phyloP scores from a whole-genome alignment of 768 basidiomycete species.

The Suillus sp. region DNA sequence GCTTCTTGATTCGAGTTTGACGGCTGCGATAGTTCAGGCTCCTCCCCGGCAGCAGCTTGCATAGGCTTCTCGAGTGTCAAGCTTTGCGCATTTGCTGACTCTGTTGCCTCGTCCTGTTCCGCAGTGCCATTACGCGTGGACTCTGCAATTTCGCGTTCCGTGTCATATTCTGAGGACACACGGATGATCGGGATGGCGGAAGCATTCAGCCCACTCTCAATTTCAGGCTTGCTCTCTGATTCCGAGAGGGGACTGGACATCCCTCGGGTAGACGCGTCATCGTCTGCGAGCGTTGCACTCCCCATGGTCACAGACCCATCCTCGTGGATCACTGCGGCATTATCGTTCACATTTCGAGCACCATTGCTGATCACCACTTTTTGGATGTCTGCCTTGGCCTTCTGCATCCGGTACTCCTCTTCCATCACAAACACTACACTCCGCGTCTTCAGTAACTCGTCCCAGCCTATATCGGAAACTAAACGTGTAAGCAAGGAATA shows the following conservation, averaged over 20 bases:
- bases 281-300: slow-evolving; percentile 45
- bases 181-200: slow-evolving; percentile 67
- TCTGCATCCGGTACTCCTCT: slow-evolving; percentile 98
- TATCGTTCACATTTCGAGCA: slow-evolving; percentile 26
- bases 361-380: slow-evolving; percentile 27
- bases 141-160: slow-evolving; percentile 42
- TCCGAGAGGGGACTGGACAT: slow-evolving; percentile 45
- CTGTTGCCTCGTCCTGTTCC: slow-evolving; percentile 37
- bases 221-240: slow-evolving; percentile 29
- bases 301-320: slow-evolving; percentile 52
- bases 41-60: slow-evolving; percentile 41
- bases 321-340: slow-evolving; percentile 56
- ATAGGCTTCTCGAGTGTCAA: slow-evolving; percentile 44
- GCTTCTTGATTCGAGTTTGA: slow-evolving; percentile 48
- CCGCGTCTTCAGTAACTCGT: slow-evolving; percentile 94
- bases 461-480: slow-evolving; percentile 96
- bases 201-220: slow-evolving; percentile 13
- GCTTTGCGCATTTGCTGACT: slow-evolving; percentile 30
- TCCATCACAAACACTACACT: slow-evolving; percentile 99
- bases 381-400: slow-evolving; percentile 73
- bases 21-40: slow-evolving; percentile 28
- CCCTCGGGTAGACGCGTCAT: slow-evolving; percentile 71
- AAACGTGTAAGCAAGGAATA: slow-evolving; percentile 89
- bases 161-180: slow-evolving; percentile 72
- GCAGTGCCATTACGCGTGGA: slow-evolving; percentile 29